phyloP scores from a whole-genome alignment of 768 basidiomycete species.

The Psilocybe tampanensis region DNA sequence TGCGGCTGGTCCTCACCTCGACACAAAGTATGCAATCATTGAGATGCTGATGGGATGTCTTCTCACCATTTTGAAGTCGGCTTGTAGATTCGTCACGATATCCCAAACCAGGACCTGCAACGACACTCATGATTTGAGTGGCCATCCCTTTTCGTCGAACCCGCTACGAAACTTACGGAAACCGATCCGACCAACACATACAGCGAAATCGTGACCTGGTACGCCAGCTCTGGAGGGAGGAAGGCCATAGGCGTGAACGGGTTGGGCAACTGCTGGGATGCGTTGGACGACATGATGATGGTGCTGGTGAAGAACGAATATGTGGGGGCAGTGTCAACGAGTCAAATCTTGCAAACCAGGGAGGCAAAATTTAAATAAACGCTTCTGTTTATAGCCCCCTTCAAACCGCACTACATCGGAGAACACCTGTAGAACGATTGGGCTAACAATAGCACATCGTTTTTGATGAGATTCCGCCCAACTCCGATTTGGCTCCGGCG shows the following conservation, averaged over 20 bases:
- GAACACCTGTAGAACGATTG: no score
- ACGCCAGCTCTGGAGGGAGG: constrained; percentile 4
- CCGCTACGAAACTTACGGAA: background rate
- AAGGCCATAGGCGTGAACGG: constrained; percentile 11
- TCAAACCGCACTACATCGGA: no score
- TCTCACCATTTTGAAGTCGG: constrained; percentile 1
- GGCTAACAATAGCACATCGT: no score
- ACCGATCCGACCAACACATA: background rate
- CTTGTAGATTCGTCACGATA: constrained; percentile 3
- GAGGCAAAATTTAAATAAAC: background rate
- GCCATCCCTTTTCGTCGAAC: background rate
- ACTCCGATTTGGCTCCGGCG: no score
- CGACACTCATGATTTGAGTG: background rate
- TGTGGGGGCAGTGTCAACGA: background rate
- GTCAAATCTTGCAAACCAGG: background rate
- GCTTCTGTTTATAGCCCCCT: no score
- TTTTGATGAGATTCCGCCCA: no score
- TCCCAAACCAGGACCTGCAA: constrained; percentile 12
- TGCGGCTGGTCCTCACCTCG: constrained; percentile 2
- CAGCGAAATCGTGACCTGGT: background rate
- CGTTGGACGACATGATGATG: background rate
- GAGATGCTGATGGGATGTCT: background rate
- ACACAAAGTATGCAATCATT: background rate
- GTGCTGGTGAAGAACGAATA: background rate
- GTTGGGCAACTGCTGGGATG: background rate